These are phyloP conservation scores for Chrysoporthe cubensis DNA, from an alignment of 2,329 filamentous ascomycete species.

Conservation along the genomic window DNA sequence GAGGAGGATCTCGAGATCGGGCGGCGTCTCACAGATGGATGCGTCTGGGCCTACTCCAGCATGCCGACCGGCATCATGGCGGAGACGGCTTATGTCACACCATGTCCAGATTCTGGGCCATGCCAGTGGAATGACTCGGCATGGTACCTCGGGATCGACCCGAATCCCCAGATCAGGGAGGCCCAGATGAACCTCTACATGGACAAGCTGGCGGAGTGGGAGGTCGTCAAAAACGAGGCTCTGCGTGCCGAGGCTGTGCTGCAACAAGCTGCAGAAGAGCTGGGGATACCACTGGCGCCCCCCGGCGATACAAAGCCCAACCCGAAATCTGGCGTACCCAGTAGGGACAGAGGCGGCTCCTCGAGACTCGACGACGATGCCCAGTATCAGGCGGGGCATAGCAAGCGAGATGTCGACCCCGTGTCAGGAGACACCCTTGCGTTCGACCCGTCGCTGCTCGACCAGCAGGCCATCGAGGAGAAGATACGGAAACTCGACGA, in stretches of 20 bases:
- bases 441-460: conserved; percentile 17
- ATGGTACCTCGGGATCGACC: conserved; percentile 53
- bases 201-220: conserved; percentile 43
- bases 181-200: conserved; percentile 48
- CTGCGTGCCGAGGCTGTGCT: conserved; percentile 24
- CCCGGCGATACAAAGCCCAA: neutral
- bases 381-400: neutral
- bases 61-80: conserved; percentile 69
- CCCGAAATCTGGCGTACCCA: neutral
- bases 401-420: conserved; percentile 16
- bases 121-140: conserved; percentile 59
- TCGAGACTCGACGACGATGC: conserved; percentile 8
- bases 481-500: conserved; percentile 34
- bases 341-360: conserved; percentile 10
- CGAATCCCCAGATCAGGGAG: conserved; percentile 47
- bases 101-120: conserved; percentile 51
- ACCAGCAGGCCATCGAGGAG: conserved; percentile 28
- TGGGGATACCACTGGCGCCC: neutral
- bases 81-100: conserved; percentile 53
- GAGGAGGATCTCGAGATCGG: conserved; percentile 66
- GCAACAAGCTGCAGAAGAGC: conserved; percentile 32
- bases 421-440: conserved; percentile 3
- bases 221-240: conserved; percentile 39
- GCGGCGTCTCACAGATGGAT: conserved; percentile 67
- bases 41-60: conserved; percentile 69